Evolutionary conservation across 805 yeast genomes (phyloP).

Genomic region (Suhomyces vadensis): DNA sequence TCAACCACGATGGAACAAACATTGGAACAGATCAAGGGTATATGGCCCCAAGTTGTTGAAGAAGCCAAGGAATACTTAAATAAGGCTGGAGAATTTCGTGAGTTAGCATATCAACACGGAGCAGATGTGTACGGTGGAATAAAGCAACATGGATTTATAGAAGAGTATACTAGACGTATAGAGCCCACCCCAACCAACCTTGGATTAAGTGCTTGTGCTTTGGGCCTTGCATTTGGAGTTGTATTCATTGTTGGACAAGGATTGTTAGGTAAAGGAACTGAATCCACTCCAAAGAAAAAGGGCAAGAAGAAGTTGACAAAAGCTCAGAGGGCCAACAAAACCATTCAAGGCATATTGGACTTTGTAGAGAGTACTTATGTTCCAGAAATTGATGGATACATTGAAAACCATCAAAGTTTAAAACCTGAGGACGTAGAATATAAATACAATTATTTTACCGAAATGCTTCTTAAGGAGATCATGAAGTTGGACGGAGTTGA

Average conservation of each 20-base stretch:
- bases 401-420: constrained; percentile 28
- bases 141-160: constrained; percentile 2
- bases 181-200: not conserved
- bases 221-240: not conserved
- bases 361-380: constrained; percentile 42
- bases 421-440: constrained; percentile 40
- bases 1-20: constrained; percentile 4
- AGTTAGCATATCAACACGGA: constrained; percentile 1
- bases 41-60: not conserved
- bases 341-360: constrained; percentile 41
- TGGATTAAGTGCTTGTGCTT: not conserved
- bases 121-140: not conserved
- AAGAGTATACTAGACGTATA: constrained; percentile 2
- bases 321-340: constrained; percentile 42
- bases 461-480: constrained; percentile 63
- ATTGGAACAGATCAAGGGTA: constrained; percentile 2
- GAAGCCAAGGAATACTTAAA: constrained; percentile 4
- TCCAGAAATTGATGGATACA: constrained; percentile 37
- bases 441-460: constrained; percentile 61
- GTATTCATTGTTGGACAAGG: not conserved
- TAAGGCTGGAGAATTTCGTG: not conserved
- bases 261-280: not conserved
- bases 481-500: constrained; percentile 69
- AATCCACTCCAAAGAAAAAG: constrained; percentile 16
- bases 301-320: constrained; percentile 39